phyloP scores from a whole-genome alignment of 2,329 filamentous ascomycete genomes.

The Colletotrichum nymphaeae region DNA sequence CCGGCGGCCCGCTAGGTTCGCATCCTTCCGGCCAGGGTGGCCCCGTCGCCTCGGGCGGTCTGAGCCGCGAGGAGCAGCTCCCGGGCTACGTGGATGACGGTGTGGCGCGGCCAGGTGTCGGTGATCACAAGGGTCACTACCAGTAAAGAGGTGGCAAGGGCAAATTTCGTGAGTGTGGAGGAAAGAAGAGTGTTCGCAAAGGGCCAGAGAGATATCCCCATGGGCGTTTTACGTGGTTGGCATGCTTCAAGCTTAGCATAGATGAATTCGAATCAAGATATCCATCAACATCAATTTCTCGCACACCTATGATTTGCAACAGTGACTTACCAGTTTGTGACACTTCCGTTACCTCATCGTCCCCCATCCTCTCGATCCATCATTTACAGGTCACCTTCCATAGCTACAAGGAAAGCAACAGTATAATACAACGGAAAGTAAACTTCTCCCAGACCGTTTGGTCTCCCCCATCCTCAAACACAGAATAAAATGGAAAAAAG shows the following conservation, averaged over 20 bases:
- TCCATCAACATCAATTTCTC: not conserved
- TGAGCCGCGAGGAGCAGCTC: constrained; percentile 25
- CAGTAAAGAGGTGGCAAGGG: constrained; percentile 13
- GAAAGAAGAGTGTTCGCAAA: not conserved
- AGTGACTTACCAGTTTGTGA: not conserved
- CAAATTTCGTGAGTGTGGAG: not conserved
- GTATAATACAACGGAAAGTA: not conserved
- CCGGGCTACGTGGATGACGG: constrained; percentile 36
- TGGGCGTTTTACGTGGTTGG: not conserved
- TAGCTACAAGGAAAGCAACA: not conserved
- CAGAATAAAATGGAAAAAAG: too few species aligned
- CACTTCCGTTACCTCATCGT: too few species aligned
- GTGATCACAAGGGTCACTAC: constrained; percentile 33
- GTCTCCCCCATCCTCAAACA: not conserved
- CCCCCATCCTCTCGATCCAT: too few species aligned
- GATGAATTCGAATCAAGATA: not conserved
- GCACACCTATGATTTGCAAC: not conserved
- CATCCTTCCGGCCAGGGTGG: constrained; percentile 13
- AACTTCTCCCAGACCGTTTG: not conserved
- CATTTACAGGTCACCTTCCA: too few species aligned
- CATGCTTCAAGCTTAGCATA: not conserved
- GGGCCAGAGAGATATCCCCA: constrained; percentile 18
- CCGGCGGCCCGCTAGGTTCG: constrained; percentile 36
- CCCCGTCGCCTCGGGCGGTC: constrained; percentile 24
- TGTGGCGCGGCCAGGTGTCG: constrained; percentile 31